phyloP scores from a whole-genome alignment of 2,329 filamentous ascomycete species.

The Neophaeococcomyces mojaviensis region DNA sequence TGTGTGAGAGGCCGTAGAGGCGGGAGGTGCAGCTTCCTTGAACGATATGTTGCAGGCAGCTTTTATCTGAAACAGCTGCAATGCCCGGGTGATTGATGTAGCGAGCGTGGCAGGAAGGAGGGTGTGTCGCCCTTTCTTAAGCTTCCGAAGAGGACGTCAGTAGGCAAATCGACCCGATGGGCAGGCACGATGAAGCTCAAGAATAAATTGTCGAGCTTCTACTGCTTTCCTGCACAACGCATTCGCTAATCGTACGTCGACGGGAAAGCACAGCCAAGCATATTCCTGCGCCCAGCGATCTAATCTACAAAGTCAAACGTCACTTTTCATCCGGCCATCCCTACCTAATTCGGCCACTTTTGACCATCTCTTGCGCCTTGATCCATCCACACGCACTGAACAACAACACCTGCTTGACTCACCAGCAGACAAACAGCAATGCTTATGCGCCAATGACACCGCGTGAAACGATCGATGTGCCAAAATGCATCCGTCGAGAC shows the following conservation, averaged over 20 bases:
- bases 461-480: not conserved
- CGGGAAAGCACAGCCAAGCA: slow-evolving; percentile 1
- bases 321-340: slow-evolving; percentile 1
- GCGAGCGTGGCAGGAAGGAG: too few relatives aligned
- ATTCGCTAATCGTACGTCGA: not conserved
- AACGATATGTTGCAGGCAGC: not conserved
- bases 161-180: too few relatives aligned
- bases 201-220: too few relatives aligned
- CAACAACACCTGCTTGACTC: not conserved
- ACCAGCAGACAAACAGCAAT: not conserved
- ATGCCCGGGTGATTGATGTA: too few relatives aligned
- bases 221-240: too few relatives aligned
- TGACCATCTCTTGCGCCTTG: not conserved
- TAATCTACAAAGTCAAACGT: not conserved
- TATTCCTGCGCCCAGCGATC: not conserved
- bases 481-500: slow-evolving; percentile 5
- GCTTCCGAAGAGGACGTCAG: too few relatives aligned
- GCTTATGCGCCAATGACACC: slow-evolving; percentile 4
- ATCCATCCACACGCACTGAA: not conserved
- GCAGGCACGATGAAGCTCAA: too few relatives aligned
- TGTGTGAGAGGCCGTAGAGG: slow-evolving; percentile 10
- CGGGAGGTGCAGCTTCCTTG: not conserved
- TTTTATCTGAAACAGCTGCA: not conserved
- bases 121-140: too few relatives aligned
- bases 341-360: not conserved